These are phyloP conservation scores for Sparassis latifolia DNA, from an alignment of 1,284 basidiomycete genomes.

Conservation along the genomic window DNA sequence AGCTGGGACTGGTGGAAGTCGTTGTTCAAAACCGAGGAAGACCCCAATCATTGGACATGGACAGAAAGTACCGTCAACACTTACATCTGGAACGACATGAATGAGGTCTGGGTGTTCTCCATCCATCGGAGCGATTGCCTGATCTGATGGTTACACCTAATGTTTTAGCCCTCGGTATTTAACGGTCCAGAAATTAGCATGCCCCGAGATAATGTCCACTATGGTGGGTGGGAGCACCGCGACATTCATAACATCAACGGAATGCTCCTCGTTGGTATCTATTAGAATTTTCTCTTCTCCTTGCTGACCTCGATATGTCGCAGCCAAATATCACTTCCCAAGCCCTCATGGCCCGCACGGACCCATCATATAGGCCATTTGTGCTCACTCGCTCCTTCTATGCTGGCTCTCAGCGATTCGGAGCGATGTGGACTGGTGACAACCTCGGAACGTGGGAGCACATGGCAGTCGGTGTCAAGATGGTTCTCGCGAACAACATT, in stretches of 20 bases:
- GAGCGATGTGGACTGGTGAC: slow-evolving; percentile 99
- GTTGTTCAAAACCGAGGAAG: slow-evolving; percentile 65
- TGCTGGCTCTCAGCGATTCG: slow-evolving; percentile 92
- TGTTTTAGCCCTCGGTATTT: slow-evolving; percentile 83
- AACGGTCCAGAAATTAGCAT: slow-evolving; percentile 98
- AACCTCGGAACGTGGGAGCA: slow-evolving; percentile 98
- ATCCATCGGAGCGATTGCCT: background rate
- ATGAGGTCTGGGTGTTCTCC: slow-evolving; percentile 53
- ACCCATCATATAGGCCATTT: slow-evolving; percentile 79
- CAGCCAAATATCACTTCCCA: slow-evolving; percentile 85
- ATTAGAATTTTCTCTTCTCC: background rate
- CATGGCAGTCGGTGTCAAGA: slow-evolving; percentile 89
- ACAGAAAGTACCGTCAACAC: slow-evolving; percentile 73
- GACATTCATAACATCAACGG: slow-evolving; percentile 95
- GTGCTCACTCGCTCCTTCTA: slow-evolving; percentile 95
- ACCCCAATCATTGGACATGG: slow-evolving; percentile 59
- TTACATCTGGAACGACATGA: slow-evolving; percentile 99
- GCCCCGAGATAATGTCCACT: slow-evolving; percentile 89
- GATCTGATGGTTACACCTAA: background rate
- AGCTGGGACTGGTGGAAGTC: slow-evolving; percentile 90
- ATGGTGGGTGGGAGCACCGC: slow-evolving; percentile 95
- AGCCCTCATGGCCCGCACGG: slow-evolving; percentile 73
- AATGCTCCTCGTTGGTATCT: slow-evolving; percentile 67
- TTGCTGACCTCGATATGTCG: background rate
- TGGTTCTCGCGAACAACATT: slow-evolving; percentile 87